These are phyloP conservation scores for Cardamine resedifolia DNA, from an alignment of 345 rosid genomes.

Conservation along the genomic window DNA sequence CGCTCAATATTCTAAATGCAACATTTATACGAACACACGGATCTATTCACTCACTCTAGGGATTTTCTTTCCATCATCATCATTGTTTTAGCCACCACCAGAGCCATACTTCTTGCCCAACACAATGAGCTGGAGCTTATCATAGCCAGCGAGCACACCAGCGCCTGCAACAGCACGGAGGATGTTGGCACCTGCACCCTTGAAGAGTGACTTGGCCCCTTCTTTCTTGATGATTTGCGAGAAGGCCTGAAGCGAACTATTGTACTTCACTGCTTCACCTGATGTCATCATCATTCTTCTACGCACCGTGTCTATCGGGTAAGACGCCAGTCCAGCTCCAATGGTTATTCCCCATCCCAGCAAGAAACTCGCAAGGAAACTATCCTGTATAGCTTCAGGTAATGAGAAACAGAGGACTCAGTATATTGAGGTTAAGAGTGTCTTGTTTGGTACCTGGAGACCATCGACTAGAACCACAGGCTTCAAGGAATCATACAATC, in stretches of 20 bases:
- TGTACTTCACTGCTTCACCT: conserved; percentile 90
- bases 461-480: conserved; percentile 66
- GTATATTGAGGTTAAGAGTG: background rate
- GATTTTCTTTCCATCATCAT: conserved; percentile 1
- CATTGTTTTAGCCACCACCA: conserved; percentile 50
- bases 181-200: conserved; percentile 95
- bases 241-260: conserved; percentile 73
- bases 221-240: conserved; percentile 73
- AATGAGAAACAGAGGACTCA: background rate
- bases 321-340: conserved; percentile 88
- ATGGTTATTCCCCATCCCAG: conserved; percentile 89
- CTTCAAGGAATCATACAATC: conserved; percentile 84
- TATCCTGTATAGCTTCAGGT: conserved; percentile 52
- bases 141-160: conserved; percentile 90
- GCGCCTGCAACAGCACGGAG: conserved; percentile 93
- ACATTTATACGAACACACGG: background rate
- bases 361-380: conserved; percentile 81
- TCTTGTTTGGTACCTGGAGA: conserved; percentile 35
- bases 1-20: conserved; percentile 6
- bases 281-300: conserved; percentile 99
- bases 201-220: conserved; percentile 78
- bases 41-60: background rate
- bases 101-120: conserved; percentile 88
- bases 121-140: conserved; percentile 78
- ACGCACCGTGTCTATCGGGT: conserved; percentile 87